Evolutionary conservation across 768 basidiomycete species (phyloP), one percentile per base, ranked within the genome.

Genomic region (Calvatia gigantea): DNA sequence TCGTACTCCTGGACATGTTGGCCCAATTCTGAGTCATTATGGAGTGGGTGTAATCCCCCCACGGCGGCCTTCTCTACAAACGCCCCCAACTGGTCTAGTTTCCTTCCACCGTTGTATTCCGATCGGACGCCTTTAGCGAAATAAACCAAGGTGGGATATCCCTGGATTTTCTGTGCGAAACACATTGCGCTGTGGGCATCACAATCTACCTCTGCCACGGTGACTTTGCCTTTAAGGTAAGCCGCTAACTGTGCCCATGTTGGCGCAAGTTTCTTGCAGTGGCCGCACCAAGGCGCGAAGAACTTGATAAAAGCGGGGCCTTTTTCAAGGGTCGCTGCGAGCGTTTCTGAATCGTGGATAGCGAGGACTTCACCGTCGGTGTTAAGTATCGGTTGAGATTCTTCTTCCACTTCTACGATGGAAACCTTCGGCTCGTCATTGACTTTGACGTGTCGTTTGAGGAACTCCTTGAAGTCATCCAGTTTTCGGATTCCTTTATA

Each of bases 221-320:
- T 87, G 28, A 95, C 74, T 45, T 84, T 85, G 58, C 78, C 74
- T 61, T 87, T 80, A 79, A 95, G 84, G 19, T 73, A 72, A 46
- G 72, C 69, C 0, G 91, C 95, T 2, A 99, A 80, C 46, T 87
- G 76, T 1, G 73, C 73, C 91, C 94, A 98, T 0, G 75, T 78
- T 49, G 86, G 94, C 0, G 91, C 91, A 1, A 98, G 78, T 65
- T 91, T 91, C 74, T 97, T 95, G 80, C 96, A 99, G 71, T 98
- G 95, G 3, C 91, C 91, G 67, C 95, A 98, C 91, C 95, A 98
- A 0, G 95, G 95, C 0, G 94, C 96, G 67, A 81, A 98, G 75
- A 91, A 98, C 61, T 77, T 72, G 65, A 76, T 72, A 72, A 89
- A 74, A 38, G 79, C 68, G 48, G 81, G 69, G 44, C 77, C 75